A percentile compares a stretch with the other conserved stretches of the same genome.
These are phyloP conservation scores for Peronosclerospora sorghi DNA, from an alignment of 352 stramenopile genomes.

Conservation along the genomic window DNA sequence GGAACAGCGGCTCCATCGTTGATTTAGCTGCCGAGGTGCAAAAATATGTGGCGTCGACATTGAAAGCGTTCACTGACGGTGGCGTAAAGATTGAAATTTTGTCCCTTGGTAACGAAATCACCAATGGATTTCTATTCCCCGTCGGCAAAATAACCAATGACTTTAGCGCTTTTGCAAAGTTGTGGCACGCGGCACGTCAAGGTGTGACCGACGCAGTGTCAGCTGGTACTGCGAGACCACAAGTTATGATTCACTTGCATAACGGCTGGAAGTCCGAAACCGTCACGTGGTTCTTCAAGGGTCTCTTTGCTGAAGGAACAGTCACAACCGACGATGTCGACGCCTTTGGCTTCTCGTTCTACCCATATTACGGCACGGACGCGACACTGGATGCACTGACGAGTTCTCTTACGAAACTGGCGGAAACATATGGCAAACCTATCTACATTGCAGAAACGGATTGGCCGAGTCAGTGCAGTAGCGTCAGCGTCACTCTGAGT, in stretches of 20 bases:
- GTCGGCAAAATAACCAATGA: conserved; percentile 1
- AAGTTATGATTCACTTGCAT: conserved; percentile 18
- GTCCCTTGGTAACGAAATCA: too few species aligned
- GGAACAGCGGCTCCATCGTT: too few species aligned
- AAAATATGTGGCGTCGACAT: too few species aligned
- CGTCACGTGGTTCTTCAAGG: conserved; percentile 10
- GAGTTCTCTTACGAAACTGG: conserved; percentile 5
- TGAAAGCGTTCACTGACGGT: too few species aligned
- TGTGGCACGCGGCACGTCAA: conserved; percentile 9
- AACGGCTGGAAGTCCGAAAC: conserved; percentile 14
- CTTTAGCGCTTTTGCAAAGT: conserved; percentile 7
- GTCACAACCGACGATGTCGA: conserved; percentile 9
- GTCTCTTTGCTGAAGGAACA: too few species aligned
- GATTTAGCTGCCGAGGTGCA: too few species aligned
- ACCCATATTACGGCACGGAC: too few species aligned
- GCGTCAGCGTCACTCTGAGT: too few species aligned
- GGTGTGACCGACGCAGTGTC: conserved; percentile 9
- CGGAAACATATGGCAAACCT: conserved; percentile 10
- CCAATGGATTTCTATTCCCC: background rate
- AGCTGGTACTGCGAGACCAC: conserved; percentile 4
- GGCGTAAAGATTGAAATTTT: too few species aligned
- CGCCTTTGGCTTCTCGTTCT: conserved; percentile 3
- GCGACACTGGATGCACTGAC: conserved; percentile 7
- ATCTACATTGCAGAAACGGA: too few species aligned
- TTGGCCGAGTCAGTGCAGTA: conserved; percentile 12